phyloP scores from a whole-genome alignment of 768 basidiomycete genomes.

The Lentinula aciculospora region DNA sequence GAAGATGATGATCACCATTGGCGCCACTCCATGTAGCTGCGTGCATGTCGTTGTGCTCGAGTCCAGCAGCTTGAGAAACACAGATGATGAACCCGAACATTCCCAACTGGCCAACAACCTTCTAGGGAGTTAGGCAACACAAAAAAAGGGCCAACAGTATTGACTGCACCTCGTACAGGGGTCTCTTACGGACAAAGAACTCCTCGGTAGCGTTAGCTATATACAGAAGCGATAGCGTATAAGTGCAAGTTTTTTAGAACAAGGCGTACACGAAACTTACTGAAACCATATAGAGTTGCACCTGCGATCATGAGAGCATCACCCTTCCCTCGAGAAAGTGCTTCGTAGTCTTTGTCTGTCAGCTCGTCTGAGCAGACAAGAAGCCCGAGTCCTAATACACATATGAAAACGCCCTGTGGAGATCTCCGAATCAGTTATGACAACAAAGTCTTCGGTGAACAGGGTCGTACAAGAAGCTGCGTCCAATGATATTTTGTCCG shows the following conservation, averaged over 20 bases:
- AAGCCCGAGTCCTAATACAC: constrained; percentile 69
- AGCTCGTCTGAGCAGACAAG: constrained; percentile 76
- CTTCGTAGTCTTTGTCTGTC: constrained; percentile 70
- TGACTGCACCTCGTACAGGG: constrained; percentile 57
- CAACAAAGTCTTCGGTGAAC: background rate
- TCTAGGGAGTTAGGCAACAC: background rate
- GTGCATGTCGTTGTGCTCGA: constrained; percentile 67
- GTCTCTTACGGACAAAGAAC: constrained; percentile 73
- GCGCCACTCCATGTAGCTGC: constrained; percentile 66
- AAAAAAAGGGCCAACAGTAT: background rate
- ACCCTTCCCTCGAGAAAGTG: constrained; percentile 64
- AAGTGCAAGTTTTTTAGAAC: background rate
- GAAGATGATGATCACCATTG: constrained; percentile 42
- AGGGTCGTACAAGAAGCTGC: constrained; percentile 57
- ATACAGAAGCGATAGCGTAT: background rate
- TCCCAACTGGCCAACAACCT: constrained; percentile 78
- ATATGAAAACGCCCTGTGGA: constrained; percentile 63
- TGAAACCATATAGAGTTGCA: constrained; percentile 82
- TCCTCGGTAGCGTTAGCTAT: constrained; percentile 86
- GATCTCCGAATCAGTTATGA: background rate
- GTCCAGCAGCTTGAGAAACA: constrained; percentile 67
- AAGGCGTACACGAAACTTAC: constrained; percentile 35
- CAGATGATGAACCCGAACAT: constrained; percentile 82
- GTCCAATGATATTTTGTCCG: constrained; percentile 78
- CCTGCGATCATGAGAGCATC: constrained; percentile 86